phyloP scores from a whole-genome alignment of 2,329 filamentous ascomycete species.

The Aspergillus fijiensis region DNA sequence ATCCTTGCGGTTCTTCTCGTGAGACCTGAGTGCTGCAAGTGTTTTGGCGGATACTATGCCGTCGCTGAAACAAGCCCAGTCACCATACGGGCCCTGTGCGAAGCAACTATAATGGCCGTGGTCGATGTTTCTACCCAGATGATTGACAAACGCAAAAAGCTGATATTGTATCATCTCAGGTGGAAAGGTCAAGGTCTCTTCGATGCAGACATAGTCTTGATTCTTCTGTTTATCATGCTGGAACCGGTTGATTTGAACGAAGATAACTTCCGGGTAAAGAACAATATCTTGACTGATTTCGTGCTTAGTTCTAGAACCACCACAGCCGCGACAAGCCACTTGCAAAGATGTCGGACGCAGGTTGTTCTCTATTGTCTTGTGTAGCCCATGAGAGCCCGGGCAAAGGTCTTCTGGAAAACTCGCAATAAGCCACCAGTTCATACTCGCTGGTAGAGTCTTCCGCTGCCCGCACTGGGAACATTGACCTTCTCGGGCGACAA shows the following conservation, averaged over 20 bases:
- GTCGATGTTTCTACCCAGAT: conserved; percentile 6
- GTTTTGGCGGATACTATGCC: neutral
- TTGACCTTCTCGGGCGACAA: neutral
- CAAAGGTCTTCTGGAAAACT: neutral
- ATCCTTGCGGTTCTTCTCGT: neutral
- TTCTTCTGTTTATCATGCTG: neutral
- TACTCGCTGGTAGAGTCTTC: neutral
- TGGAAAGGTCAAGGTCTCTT: conserved; percentile 10
- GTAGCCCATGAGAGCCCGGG: neutral
- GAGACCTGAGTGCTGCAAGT: neutral
- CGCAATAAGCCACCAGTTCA: neutral
- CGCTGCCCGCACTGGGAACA: neutral
- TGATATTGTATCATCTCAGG: conserved; percentile 22
- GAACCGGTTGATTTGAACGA: conserved; percentile 23
- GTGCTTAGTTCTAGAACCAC: conserved; percentile 1
- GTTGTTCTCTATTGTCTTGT: neutral
- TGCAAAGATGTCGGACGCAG: neutral
- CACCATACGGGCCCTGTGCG: conserved; percentile 19
- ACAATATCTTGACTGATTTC: conserved; percentile 6
- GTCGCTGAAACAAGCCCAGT: conserved; percentile 23
- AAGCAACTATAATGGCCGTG: conserved; percentile 25
- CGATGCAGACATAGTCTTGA: conserved; percentile 1
- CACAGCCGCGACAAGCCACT: neutral
- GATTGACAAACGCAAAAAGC: conserved; percentile 27
- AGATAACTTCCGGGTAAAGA: conserved; percentile 21